Conservation (phyloP, 75 land plant species). For the Larix kaempferi region DNA sequence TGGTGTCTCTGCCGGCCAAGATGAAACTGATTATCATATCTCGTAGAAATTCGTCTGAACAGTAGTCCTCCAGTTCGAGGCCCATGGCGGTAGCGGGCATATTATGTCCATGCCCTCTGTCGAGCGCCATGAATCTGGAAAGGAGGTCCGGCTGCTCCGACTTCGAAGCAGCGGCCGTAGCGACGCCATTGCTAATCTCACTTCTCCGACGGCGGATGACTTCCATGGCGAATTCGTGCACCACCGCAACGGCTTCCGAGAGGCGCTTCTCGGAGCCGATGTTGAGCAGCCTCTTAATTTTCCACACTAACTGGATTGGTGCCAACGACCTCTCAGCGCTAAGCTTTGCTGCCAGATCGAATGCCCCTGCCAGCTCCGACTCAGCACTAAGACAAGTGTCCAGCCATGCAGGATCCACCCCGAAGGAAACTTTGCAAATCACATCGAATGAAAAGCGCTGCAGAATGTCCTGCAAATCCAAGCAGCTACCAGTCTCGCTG, state of each 20-base stretch:
- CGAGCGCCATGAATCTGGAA: constrained; percentile 43
- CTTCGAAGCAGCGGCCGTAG: not conserved
- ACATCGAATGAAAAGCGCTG: constrained; percentile 52
- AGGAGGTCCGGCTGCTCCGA: constrained; percentile 33
- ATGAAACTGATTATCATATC: constrained; percentile 48
- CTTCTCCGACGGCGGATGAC: constrained; percentile 6
- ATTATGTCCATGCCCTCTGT: no score
- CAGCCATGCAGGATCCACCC: constrained; percentile 43
- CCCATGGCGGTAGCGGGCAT: not conserved
- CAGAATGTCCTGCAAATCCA: constrained; percentile 62
- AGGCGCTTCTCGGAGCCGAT: constrained; percentile 32
- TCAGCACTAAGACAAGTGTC: constrained; percentile 11
- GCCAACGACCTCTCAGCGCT: constrained; percentile 7
- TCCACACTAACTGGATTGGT: constrained; percentile 18
- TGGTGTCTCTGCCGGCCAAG: constrained; percentile 52
- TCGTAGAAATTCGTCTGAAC: constrained; percentile 21
- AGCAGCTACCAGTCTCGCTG: not conserved
- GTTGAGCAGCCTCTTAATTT: constrained; percentile 11
- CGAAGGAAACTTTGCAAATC: constrained; percentile 53
- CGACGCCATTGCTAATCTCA: not conserved
- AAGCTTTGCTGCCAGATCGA: constrained; percentile 33
- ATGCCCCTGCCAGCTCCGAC: constrained; percentile 39
- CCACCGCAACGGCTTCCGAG: constrained; percentile 14
- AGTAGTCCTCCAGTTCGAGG: not conserved
- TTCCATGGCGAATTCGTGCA: constrained; percentile 30